Evolutionary conservation across 2,329 filamentous ascomycete genomes (phyloP).

Genomic region (Trichoderma sp.): DNA sequence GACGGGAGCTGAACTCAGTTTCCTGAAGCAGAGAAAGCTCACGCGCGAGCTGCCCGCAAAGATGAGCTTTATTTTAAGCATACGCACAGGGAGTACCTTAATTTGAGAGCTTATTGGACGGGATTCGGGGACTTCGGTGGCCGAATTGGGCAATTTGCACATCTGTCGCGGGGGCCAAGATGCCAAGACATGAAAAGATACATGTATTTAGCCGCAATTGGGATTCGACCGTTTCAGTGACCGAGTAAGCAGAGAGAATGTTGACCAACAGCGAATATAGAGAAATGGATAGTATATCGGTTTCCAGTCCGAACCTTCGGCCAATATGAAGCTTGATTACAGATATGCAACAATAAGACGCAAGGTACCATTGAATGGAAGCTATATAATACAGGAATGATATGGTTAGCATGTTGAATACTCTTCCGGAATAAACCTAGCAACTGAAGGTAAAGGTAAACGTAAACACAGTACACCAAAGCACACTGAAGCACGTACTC

Average conservation of each 20-base stretch:
- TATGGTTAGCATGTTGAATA: too few relatives aligned
- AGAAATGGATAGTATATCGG: not conserved
- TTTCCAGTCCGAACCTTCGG: not conserved
- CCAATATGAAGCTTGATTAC: too few relatives aligned
- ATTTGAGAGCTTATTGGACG: not conserved
- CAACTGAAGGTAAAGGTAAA: too few relatives aligned
- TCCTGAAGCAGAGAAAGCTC: not conserved
- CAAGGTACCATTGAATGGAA: too few relatives aligned
- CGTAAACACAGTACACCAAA: too few relatives aligned
- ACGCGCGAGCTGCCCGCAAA: not conserved
- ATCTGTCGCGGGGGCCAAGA: not conserved
- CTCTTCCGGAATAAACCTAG: too few relatives aligned
- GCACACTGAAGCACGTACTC: too few relatives aligned
- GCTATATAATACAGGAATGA: too few relatives aligned
- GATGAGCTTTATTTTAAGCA: constrained; percentile 4
- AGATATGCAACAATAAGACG: too few relatives aligned
- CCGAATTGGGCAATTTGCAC: not conserved
- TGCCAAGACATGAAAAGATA: not conserved
- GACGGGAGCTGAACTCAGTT: not conserved
- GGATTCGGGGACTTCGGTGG: not conserved
- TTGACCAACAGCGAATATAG: not conserved
- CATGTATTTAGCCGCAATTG: not conserved
- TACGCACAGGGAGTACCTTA: not conserved
- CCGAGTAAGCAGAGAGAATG: not conserved
- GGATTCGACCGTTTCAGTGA: not conserved